Evolutionary conservation across 306 rosid species (phyloP).

Genomic region (Astragalus glycyphyllos): DNA sequence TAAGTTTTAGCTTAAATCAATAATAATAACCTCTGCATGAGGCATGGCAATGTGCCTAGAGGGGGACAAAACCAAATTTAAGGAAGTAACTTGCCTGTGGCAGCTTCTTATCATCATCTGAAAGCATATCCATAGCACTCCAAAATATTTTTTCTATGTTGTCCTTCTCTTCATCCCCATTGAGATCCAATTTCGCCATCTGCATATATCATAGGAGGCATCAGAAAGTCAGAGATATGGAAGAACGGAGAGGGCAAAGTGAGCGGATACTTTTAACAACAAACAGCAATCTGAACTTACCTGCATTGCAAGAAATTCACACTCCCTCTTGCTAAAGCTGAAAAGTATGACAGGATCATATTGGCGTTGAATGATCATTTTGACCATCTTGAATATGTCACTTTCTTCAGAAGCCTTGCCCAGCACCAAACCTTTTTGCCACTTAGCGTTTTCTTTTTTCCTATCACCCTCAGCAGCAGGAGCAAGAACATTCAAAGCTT

Average conservation of each 20-base stretch:
- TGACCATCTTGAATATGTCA: slow-evolving; percentile 95
- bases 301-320: slow-evolving; percentile 98
- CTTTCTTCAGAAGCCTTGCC: slow-evolving; percentile 78
- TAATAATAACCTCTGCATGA: slow-evolving; percentile 26
- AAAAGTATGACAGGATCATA: slow-evolving; percentile 95
- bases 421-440: slow-evolving; percentile 73
- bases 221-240: slow-evolving; percentile 4
- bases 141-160: slow-evolving; percentile 81
- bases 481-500: slow-evolving; percentile 75
- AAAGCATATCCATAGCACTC: slow-evolving; percentile 99
- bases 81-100: slow-evolving; percentile 77
- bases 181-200: slow-evolving; percentile 98
- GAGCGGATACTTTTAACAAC: slow-evolving; percentile 2
- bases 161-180: slow-evolving; percentile 81
- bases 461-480: slow-evolving; percentile 63
- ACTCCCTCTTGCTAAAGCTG: slow-evolving; percentile 97
- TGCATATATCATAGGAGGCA: slow-evolving; percentile 45
- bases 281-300: slow-evolving; percentile 46
- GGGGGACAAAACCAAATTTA: not conserved
- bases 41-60: not conserved
- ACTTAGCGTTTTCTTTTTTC: slow-evolving; percentile 70
- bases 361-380: slow-evolving; percentile 95
- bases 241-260: not conserved
- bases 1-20: not conserved
- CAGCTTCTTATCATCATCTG: slow-evolving; percentile 94